A percentile compares a stretch with the other conserved stretches of the same genome.
Conservation (phyloP, 352 stramenopile species). For the Pythium grandisporangium region DNA sequence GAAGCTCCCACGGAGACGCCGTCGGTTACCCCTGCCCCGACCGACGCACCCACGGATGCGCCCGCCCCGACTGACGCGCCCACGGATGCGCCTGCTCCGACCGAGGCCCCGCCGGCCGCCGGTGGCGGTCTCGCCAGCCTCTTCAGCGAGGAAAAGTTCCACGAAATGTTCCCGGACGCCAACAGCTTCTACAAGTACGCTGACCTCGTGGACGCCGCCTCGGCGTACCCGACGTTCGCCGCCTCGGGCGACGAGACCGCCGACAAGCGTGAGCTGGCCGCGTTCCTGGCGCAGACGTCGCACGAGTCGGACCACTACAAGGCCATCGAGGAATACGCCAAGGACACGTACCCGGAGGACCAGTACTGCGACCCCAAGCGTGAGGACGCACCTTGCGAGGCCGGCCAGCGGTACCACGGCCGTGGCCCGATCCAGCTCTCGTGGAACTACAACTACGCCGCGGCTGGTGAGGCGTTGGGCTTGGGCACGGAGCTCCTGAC, state of each 20-base stretch:
- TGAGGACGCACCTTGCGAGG: conserved; percentile 12
- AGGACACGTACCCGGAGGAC: conserved; percentile 20
- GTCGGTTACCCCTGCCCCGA: not conserved
- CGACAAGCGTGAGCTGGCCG: conserved; percentile 31
- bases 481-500: conserved; percentile 29
- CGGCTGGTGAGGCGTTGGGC: conserved; percentile 19
- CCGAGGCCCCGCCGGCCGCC: too few relatives aligned
- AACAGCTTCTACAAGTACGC: conserved; percentile 31
- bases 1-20: not conserved
- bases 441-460: conserved; percentile 53
- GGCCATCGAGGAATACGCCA: conserved; percentile 27
- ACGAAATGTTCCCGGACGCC: conserved; percentile 23
- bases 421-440: conserved; percentile 39
- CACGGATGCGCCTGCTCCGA: not conserved
- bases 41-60: not conserved
- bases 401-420: conserved; percentile 33
- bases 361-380: conserved; percentile 35
- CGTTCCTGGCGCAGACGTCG: conserved; percentile 32
- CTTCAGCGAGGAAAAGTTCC: conserved; percentile 26
- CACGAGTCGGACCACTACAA: conserved; percentile 37
- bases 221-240: conserved; percentile 29
- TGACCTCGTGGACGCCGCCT: conserved; percentile 20
- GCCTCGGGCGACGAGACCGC: conserved; percentile 25
- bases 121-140: conserved; percentile 18
- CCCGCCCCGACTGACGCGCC: too few relatives aligned